Evolutionary conservation across 208 protist species (phyloP), one percentile per base, ranked within the genome.

Genomic region (Crithidia brevicula): DNA sequence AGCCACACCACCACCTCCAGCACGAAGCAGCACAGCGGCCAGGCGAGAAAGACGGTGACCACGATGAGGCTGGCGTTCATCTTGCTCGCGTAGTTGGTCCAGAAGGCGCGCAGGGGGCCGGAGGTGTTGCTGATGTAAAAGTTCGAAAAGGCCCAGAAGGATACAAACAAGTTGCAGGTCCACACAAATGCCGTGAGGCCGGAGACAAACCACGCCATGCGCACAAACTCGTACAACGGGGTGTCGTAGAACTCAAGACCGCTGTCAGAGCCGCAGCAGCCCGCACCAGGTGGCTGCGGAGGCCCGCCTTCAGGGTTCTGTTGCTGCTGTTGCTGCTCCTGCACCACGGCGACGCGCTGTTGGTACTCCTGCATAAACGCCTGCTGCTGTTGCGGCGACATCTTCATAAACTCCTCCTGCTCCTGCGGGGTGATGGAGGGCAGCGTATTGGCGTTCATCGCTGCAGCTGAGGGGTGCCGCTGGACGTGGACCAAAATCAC

Each of bases 141-240:
- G 11, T 59, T 30, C 2, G 63, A 74, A 51, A 91, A 85, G 43
- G 68, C 45, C 76, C 80, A 93, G 62, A 88, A 92, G 53, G 83
- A 92, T 30, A 80, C 28, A 40, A 90, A 69, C 1, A 90, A 49
- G 65, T 83, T 91, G 60, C 40, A 71, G 5, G 69, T 74, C 83
- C 85, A 95, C 28, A 80, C 70, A 45, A 95, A 72, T 6, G 76
- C 70, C 4, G 80, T 86, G 18, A 95, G 57, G 1, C 87, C 90
- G n/a, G 78, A 74, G 45, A 91, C 74, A 53, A 89, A 73, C 88
- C 90, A 95, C 43, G 86, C 90, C 46, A 91, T 53, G 63, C 90
- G 87, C 51, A 93, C 81, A 60, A 92, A 90, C 50, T 92, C 87
- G 72, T 93, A 95, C 38, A 88, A 89, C 15, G 86, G 85, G 2